phyloP scores from a whole-genome alignment of 805 yeast genomes.

The Candida tammaniensis region DNA sequence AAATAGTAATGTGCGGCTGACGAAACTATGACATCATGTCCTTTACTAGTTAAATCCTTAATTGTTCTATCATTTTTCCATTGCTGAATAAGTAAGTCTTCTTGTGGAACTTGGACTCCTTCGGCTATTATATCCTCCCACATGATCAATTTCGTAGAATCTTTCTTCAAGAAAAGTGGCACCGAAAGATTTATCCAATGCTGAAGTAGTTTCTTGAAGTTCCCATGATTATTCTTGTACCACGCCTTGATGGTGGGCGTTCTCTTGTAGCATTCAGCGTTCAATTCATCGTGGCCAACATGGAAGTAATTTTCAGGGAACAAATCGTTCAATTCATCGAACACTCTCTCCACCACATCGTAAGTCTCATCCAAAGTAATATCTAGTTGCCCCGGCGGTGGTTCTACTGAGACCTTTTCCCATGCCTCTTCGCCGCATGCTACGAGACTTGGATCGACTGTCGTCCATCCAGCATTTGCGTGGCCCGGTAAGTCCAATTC shows the following conservation, averaged over 20 bases:
- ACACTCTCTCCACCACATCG: conserved; percentile 30
- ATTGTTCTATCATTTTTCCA: conserved; percentile 27
- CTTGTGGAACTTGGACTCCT: conserved; percentile 22
- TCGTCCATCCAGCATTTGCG: conserved; percentile 37
- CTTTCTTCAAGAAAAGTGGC: conserved; percentile 27
- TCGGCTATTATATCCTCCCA: conserved; percentile 38
- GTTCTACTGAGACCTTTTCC: conserved; percentile 33
- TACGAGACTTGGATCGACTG: conserved; percentile 24
- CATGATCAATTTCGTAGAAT: conserved; percentile 26
- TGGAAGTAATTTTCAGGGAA: conserved; percentile 39
- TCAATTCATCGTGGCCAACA: conserved; percentile 41
- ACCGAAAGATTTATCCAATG: conserved; percentile 33
- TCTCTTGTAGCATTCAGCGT: conserved; percentile 29
- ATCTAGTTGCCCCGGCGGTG: conserved; percentile 42
- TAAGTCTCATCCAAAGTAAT: conserved; percentile 29
- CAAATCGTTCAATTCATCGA: conserved; percentile 26
- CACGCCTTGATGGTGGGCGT: conserved; percentile 24
- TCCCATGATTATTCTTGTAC: conserved; percentile 20
- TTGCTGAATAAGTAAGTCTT: conserved; percentile 28
- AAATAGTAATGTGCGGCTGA: conserved; percentile 30
- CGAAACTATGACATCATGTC: conserved; percentile 40
- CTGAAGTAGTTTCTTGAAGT: conserved; percentile 27
- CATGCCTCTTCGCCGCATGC: conserved; percentile 28
- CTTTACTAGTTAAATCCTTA: conserved; percentile 26
- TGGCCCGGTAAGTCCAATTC: conserved; percentile 45